Base-by-base conservation (phyloP, 306 rosid genomes). In the Lathyrus aphaca region DNA sequence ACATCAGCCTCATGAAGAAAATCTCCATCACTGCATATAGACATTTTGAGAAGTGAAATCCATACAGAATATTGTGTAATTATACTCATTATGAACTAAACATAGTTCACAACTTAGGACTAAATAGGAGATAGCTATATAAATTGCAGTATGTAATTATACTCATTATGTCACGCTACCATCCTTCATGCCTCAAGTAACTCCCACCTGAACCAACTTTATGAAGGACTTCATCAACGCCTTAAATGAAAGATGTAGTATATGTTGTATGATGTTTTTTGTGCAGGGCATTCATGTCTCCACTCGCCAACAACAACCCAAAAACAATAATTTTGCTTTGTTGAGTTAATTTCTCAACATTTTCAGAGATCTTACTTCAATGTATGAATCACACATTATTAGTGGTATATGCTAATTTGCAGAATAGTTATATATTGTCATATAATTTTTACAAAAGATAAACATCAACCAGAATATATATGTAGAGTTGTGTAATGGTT, bases 151-250 rank as follows among this genome's bases (percentile, higher is more conserved):
- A 4, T 10, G 8, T 53, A 53, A 5, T 21, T 10, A 19, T 21
- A 53, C 62, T 55, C 48, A 51, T 44, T 66, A 29, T 29, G 70
- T 81, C 32, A 66, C 61, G 59, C 49, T 64, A 65, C 29, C 73
- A 40, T 48, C 53, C 72, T 43, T 51, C 76, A 42, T 53, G 66
- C 17, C 62, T 64, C n/a, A 30, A 32, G 19, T 21, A 21, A 21
- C 2, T 2, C 49, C 71, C 46, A 48, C 51, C 48, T 39, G 56
- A 63, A 23, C 75, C 74, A 57, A 72, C 48, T 23, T 44, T 66
- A 19, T 14, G 44, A 54, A 50, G 48, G 23, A 57, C 27, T 51
- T 66, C 3, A 71, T 53, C 50, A 46, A 58, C 42, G 6, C 46
- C 18, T 43, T 42, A 55, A 54, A 64, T 37, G 50, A 49, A 77